Conservation (phyloP, 257 asterid species). For the Penstemon davidsonii region DNA sequence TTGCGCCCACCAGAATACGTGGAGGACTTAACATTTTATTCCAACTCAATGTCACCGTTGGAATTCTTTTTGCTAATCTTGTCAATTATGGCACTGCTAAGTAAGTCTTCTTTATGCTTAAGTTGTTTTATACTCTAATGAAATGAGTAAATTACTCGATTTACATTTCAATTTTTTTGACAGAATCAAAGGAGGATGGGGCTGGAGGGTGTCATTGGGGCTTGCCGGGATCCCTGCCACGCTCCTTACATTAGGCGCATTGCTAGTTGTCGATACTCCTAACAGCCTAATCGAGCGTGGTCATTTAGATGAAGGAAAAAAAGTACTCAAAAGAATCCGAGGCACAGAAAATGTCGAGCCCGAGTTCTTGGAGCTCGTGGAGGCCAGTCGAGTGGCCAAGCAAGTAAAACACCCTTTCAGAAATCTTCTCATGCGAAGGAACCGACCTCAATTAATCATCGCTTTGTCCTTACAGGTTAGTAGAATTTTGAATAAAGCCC, state of each 20-base stretch:
- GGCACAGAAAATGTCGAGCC: no score
- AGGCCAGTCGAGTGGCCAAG: no score
- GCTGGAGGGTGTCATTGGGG: slow-evolving; percentile 34
- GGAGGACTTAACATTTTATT: slow-evolving; percentile 50
- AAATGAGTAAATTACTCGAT: no score
- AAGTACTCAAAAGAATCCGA: slow-evolving; percentile 59
- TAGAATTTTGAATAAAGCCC: no score
- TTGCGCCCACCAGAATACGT: slow-evolving; percentile 70
- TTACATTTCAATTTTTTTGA: not conserved
- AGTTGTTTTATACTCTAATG: no score
- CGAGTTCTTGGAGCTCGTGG: no score
- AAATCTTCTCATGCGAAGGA: no score
- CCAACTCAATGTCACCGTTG: slow-evolving; percentile 79
- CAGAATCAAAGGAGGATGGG: slow-evolving; percentile 39
- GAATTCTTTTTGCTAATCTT: slow-evolving; percentile 76
- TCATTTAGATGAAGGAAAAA: slow-evolving; percentile 64
- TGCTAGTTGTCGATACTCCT: slow-evolving; percentile 72
- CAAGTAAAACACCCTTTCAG: no score
- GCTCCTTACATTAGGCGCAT: slow-evolving; percentile 66
- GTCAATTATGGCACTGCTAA: slow-evolving; percentile 75
- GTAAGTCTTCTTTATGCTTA: slow-evolving; percentile 29
- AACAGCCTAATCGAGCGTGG: slow-evolving; percentile 84
- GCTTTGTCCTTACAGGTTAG: no score
- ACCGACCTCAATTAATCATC: no score
- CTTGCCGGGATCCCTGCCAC: slow-evolving; percentile 78